Evolutionary conservation across 75 land plant species (phyloP), one percentile per base, ranked within the genome.

Genomic region (Picea glauca): DNA sequence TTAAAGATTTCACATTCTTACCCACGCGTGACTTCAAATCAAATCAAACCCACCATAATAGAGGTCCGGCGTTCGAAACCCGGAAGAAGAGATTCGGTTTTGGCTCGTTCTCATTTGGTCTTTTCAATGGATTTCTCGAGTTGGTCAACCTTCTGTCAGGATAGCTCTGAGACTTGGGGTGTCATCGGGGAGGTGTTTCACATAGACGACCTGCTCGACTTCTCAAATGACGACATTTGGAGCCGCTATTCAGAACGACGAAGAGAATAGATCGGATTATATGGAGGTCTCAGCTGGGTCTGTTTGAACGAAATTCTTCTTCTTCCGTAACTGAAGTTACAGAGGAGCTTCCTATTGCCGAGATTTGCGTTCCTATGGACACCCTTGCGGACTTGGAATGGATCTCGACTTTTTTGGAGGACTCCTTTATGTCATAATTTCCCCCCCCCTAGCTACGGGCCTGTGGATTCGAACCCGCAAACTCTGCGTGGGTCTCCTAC

Each of bases 191-290:
- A 85, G 17, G n/a, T 58, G 9, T 85, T 85, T 50, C 75, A 57
- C 66, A 67, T 85, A 20, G 87, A 85, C n/a, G 87, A 85, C 78
- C 60, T 72, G n/a, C n/a, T n/a, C n/a, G n/a, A n/a, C n/a, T n/a
- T n/a, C n/a, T n/a, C n/a, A n/a, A n/a, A n/a, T n/a, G 85, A 85
- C 50, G 87, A 85, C 60, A 83, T 85, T 32, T 85, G 26, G 78
- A 13, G 86, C 78, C 21, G 85, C 85, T 14, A 83, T 85, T 76
- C 13, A 21, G 70, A 8, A 66, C 23, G 77, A 60, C 9, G 62
- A 60, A 58, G 62, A 58, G 35, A 35, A 58, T 38, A 60, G n/a
- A 18, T 58, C 60, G 3, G 62, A 23, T 32, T 32, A 58, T 4
- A 31, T 62, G 12, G 32, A 67, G 13, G 70, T 11, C 9, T 67